Conservation (phyloP, 192 early-diverging fungal species). For the Entomortierella beljakovae region DNA sequence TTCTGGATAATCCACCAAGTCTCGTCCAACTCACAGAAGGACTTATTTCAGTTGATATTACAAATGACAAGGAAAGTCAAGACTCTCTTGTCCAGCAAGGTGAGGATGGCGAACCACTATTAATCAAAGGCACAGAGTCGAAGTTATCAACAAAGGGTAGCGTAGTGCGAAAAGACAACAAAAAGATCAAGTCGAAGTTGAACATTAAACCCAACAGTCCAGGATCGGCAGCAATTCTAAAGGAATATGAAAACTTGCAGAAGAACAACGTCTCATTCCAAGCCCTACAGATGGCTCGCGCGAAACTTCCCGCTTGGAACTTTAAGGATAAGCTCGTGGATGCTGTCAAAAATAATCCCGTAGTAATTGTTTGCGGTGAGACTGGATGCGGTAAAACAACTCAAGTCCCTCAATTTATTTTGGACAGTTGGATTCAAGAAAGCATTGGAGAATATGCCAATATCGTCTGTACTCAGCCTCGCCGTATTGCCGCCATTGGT, state of each 20-base stretch:
- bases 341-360: conserved; percentile 64
- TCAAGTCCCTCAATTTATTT: conserved; percentile 89
- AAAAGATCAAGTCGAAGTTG: neutral
- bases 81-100: conserved; percentile 21
- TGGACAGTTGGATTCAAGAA: conserved; percentile 74
- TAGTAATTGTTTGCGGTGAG: conserved; percentile 79
- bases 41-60: conserved; percentile 30
- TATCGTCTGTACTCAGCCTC: conserved; percentile 92
- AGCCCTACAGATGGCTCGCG: conserved; percentile 57
- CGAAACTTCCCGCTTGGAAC: conserved; percentile 70
- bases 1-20: conserved; percentile 64
- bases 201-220: conserved; percentile 50
- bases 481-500: conserved; percentile 80
- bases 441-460: conserved; percentile 48
- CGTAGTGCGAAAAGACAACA: conserved; percentile 7
- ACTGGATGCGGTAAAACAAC: conserved; percentile 81
- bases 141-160: conserved; percentile 8
- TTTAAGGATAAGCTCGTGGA: conserved; percentile 70
- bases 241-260: conserved; percentile 31
- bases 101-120: neutral
- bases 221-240: conserved; percentile 39
- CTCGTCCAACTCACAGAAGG: conserved; percentile 57
- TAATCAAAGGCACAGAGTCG: conserved; percentile 6
- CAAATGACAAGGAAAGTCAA: conserved; percentile 31
- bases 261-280: conserved; percentile 35